Evolutionary conservation across 2,329 filamentous ascomycete genomes (phyloP), one percentile per base, ranked within the genome.

Genomic region (Hansfordia pulvinata): DNA sequence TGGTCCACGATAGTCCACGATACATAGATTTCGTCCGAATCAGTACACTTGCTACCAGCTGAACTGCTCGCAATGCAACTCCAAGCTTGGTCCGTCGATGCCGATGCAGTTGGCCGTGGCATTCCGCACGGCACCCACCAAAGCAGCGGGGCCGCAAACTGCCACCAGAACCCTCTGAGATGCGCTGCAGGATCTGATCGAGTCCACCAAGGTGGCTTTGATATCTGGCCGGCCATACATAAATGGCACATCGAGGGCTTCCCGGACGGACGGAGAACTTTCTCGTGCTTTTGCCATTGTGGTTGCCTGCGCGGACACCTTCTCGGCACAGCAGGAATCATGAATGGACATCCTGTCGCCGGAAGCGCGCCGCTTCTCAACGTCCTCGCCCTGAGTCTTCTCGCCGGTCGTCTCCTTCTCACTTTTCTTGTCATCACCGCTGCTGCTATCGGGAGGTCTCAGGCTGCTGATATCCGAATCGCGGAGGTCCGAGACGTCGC

Each of bases 11-110:
- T n/a, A n/a, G n/a, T n/a, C n/a, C n/a, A n/a, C n/a, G n/a, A n/a
- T n/a, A n/a, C n/a, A n/a, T n/a, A n/a, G n/a, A n/a, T n/a, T n/a
- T n/a, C n/a, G n/a, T n/a, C n/a, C n/a, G n/a, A n/a, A n/a, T n/a
- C n/a, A n/a, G n/a, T n/a, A 11, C 23, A 18, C 10, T 10, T 13
- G 33, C 40, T 31, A 60, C 58, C 58, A 61, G 3, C 55, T 55
- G 33, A 64, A 63, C 38, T 61, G 51, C 39, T 66, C 62, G 33
- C 54, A 60, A 37, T 66, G 60, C 24, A 65, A 44, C 38, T 64
- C 60, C n/a, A 67, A 50, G 16, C 53, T 57, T 2, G 62, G 58
- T 4, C 62, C 62, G 14, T 51, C 46, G 2, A 49, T 43, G 2
- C 41, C 46, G 19, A 67, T 63, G 35, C 51, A 50, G 17, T 43